Conservation (phyloP, 139 green algal species). For the Chlorella sp. region DNA sequence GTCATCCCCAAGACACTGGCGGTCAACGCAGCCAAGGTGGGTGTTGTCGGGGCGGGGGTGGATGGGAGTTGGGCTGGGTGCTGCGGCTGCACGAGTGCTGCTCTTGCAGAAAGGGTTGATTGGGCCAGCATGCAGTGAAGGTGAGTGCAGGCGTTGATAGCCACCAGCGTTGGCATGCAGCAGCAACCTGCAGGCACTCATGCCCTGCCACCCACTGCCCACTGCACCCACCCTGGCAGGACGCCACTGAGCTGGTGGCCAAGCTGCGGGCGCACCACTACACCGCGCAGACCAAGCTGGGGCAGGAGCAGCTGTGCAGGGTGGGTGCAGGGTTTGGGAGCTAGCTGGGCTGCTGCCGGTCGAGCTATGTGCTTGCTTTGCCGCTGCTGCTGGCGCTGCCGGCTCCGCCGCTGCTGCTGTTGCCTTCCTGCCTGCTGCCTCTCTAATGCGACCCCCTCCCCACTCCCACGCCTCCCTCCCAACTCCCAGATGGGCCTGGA, state of each 20-base stretch:
- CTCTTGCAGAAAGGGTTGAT: no score
- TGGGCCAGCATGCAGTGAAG: no score
- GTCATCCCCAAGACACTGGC: slow-evolving; percentile 91
- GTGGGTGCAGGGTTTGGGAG: background rate
- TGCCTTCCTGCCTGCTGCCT: background rate
- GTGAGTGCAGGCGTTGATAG: no score
- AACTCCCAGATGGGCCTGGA: slow-evolving; percentile 70
- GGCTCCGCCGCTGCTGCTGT: background rate
- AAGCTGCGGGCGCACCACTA: slow-evolving; percentile 95
- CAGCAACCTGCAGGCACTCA: background rate
- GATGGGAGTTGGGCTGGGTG: slow-evolving; percentile 4
- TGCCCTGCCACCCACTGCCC: no score
- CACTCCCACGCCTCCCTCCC: no score
- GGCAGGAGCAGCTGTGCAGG: slow-evolving; percentile 38
- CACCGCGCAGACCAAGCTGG: slow-evolving; percentile 69
- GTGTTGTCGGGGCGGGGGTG: no score
- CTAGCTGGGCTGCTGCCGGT: no score
- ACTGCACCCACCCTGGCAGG: slow-evolving; percentile 34
- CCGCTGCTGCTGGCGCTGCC: background rate
- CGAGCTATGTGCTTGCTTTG: background rate
- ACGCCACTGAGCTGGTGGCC: slow-evolving; percentile 95
- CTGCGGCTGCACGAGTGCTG: no score
- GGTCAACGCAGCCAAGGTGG: slow-evolving; percentile 93
- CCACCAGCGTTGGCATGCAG: no score
- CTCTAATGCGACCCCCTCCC: background rate